A percentile compares a stretch with the other conserved stretches of the same genome.
Conservation (phyloP, 2,329 filamentous ascomycete species). For the Sphaceloma murrayae region DNA sequence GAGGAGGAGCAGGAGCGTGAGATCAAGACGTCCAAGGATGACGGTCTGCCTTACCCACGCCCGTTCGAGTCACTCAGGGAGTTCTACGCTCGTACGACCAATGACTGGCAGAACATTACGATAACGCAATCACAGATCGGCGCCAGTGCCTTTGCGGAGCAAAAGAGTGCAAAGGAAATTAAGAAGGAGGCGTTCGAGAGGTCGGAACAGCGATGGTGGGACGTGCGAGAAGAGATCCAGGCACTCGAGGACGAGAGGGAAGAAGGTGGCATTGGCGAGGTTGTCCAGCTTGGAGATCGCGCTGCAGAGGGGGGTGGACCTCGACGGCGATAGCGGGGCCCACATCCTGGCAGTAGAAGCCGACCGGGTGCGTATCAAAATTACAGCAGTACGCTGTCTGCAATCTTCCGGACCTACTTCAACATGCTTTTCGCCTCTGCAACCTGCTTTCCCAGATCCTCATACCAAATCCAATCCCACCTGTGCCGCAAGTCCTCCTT, state of each 20-base stretch:
- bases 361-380: too few species aligned
- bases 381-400: background rate
- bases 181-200: constrained; percentile 82
- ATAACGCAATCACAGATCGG: background rate
- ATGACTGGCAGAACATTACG: constrained; percentile 82
- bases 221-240: constrained; percentile 86
- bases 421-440: constrained; percentile 22
- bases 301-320: background rate
- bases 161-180: constrained; percentile 78
- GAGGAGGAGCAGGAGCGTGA: constrained; percentile 30
- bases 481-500: constrained; percentile 25
- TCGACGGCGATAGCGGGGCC: background rate
- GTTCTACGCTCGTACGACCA: constrained; percentile 80
- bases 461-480: constrained; percentile 35
- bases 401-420: constrained; percentile 4
- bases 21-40: constrained; percentile 48
- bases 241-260: constrained; percentile 93
- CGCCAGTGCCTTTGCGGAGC: constrained; percentile 48
- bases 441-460: constrained; percentile 30
- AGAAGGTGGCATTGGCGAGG: constrained; percentile 86
- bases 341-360: too few species aligned
- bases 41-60: constrained; percentile 64
- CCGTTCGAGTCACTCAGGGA: constrained; percentile 86
- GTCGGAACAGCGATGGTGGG: constrained; percentile 98
- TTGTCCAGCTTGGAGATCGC: constrained; percentile 44